Percentiles rank a stretch among this genome's conserved stretches.
phyloP scores from a whole-genome alignment of 768 basidiomycete species.

The Lactarius quietus region DNA sequence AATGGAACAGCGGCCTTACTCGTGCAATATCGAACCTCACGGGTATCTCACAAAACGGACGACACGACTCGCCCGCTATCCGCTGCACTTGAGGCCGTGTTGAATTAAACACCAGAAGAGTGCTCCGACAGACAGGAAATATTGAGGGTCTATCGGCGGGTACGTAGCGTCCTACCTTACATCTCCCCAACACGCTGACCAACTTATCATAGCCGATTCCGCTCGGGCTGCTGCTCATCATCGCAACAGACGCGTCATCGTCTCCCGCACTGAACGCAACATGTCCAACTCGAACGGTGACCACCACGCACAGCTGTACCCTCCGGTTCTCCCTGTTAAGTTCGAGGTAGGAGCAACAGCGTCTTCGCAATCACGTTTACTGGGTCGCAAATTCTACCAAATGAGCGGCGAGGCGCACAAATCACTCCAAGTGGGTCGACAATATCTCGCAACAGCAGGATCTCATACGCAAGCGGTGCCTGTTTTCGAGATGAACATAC shows the following conservation, averaged over 20 bases:
- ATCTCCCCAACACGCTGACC: slow-evolving; percentile 10
- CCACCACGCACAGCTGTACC: slow-evolving; percentile 39
- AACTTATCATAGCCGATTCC: slow-evolving; percentile 75
- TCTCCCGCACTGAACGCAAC: slow-evolving; percentile 42
- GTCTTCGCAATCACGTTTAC: slow-evolving; percentile 91
- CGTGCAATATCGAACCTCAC: slow-evolving; percentile 93
- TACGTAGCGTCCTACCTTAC: slow-evolving; percentile 39
- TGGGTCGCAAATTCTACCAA: slow-evolving; percentile 89
- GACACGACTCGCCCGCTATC: too few species aligned
- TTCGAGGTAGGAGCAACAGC: slow-evolving; percentile 59
- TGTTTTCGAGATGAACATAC: slow-evolving; percentile 80
- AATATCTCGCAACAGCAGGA: slow-evolving; percentile 87
- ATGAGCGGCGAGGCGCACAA: slow-evolving; percentile 79
- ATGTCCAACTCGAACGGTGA: slow-evolving; percentile 36
- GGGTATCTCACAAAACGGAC: too few species aligned
- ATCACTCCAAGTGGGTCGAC: slow-evolving; percentile 94
- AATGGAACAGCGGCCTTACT: slow-evolving; percentile 92
- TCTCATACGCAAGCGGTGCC: too few species aligned
- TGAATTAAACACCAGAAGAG: too few species aligned
- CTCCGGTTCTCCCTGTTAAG: slow-evolving; percentile 50
- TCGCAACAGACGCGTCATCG: slow-evolving; percentile 56
- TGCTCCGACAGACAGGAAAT: too few species aligned
- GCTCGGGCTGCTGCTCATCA: slow-evolving; percentile 83
- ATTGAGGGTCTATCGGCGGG: too few species aligned
- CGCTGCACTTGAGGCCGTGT: too few species aligned